Evolutionary conservation across 2,329 filamentous ascomycete species (phyloP).

Genomic region (Rhinocladiella mackenziei): DNA sequence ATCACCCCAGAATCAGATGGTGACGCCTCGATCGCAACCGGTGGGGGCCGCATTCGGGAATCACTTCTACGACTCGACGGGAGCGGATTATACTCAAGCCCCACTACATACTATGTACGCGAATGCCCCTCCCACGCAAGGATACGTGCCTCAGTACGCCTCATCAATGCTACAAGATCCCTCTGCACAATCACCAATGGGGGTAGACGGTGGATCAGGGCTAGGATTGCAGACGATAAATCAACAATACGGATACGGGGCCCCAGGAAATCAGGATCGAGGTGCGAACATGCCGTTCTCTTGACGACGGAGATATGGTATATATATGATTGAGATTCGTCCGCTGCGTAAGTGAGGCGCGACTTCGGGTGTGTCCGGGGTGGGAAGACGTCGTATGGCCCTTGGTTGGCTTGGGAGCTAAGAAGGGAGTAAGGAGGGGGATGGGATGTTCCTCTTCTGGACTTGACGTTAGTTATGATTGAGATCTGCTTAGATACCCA

Average conservation of each 20-base stretch:
- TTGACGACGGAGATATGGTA: not conserved
- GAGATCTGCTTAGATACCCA: not conserved
- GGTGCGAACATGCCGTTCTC: conserved; percentile 12
- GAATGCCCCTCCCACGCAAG: conserved; percentile 8
- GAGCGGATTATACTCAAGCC: conserved; percentile 12
- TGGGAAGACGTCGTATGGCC: not conserved
- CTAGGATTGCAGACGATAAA: conserved; percentile 17
- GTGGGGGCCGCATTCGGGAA: conserved; percentile 6
- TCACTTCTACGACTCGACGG: conserved; percentile 7
- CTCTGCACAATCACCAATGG: conserved; percentile 6
- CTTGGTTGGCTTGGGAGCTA: no score
- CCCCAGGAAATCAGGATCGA: not conserved
- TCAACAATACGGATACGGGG: conserved; percentile 11
- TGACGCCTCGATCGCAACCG: conserved; percentile 17
- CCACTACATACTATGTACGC: conserved; percentile 13
- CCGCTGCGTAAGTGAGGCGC: conserved; percentile 5
- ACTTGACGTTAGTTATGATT: not conserved
- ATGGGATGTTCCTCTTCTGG: not conserved
- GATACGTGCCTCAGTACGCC: conserved; percentile 14
- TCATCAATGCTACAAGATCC: conserved; percentile 11
- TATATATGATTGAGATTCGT: not conserved
- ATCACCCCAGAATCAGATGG: conserved; percentile 14
- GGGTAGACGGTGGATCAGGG: conserved; percentile 9
- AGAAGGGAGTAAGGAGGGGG: no score
- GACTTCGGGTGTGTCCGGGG: not conserved